These are phyloP conservation scores for Plasmodium chabaudi DNA, from an alignment of 169 alveolate genomes.

Conservation along the genomic window DNA sequence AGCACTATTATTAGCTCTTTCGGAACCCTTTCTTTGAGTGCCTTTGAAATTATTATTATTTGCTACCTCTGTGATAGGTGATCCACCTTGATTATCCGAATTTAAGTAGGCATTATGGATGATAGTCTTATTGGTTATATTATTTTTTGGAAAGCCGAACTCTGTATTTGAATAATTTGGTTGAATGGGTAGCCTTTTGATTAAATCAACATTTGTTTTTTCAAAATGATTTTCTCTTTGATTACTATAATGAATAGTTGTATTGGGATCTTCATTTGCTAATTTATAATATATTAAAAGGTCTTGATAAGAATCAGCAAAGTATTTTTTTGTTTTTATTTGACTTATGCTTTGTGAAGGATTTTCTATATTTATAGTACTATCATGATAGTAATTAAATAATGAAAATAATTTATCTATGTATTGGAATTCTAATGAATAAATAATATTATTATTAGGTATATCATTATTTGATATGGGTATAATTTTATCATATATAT, in stretches of 20 bases:
- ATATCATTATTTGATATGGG: conserved; percentile 39
- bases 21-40: too few species aligned
- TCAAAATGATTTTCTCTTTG: neutral
- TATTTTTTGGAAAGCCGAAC: neutral
- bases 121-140: neutral
- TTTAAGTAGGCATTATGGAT: neutral
- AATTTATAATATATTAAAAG: conserved; percentile 35
- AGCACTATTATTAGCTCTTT: neutral
- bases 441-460: conserved; percentile 51
- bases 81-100: neutral
- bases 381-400: conserved; percentile 32
- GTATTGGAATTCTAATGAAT: conserved; percentile 36
- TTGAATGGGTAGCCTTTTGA: too few species aligned
- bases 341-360: neutral
- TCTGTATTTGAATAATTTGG: neutral
- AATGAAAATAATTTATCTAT: conserved; percentile 46
- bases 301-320: conserved; percentile 41
- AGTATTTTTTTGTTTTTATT: conserved; percentile 4
- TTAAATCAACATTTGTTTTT: too few species aligned
- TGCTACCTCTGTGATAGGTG: neutral
- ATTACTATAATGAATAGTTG: neutral
- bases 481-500: conserved; percentile 41
- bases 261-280: conserved; percentile 23
- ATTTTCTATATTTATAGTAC: neutral
- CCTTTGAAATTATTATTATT: neutral